Conservation (phyloP, 768 basidiomycete species). For the Mycena albidolilacea region DNA sequence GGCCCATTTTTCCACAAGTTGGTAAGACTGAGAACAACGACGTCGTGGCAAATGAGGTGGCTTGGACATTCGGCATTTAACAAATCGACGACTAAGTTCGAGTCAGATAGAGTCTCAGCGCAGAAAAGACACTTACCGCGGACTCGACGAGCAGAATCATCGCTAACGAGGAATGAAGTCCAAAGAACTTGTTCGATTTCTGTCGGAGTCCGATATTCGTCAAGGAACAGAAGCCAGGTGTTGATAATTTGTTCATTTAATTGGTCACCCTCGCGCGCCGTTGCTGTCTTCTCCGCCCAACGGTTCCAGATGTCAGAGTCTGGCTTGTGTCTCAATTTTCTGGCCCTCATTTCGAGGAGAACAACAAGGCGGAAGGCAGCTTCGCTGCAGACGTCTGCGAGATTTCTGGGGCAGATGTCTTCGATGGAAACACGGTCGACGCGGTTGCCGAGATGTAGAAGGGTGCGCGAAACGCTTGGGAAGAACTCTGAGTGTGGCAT, state of each 20-base stretch:
- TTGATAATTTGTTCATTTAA: constrained; percentile 52
- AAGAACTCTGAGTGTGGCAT: background rate
- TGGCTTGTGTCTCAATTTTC: constrained; percentile 38
- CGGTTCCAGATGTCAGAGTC: constrained; percentile 58
- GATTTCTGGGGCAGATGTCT: constrained; percentile 42
- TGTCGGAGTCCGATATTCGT: constrained; percentile 52
- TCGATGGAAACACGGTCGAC: constrained; percentile 41
- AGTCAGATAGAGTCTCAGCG: constrained; percentile 19
- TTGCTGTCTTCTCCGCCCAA: constrained; percentile 54
- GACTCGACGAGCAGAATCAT: constrained; percentile 38
- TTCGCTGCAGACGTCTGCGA: constrained; percentile 36
- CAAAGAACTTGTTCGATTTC: constrained; percentile 67
- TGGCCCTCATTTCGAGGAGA: constrained; percentile 53
- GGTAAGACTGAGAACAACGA: constrained; percentile 56
- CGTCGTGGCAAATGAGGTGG: constrained; percentile 56
- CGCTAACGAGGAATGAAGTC: constrained; percentile 57
- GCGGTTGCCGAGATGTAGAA: constrained; percentile 41
- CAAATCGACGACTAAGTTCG: constrained; percentile 59
- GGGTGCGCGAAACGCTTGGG: constrained; percentile 39
- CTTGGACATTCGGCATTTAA: constrained; percentile 52
- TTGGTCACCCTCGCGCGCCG: constrained; percentile 38
- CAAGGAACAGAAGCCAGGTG: constrained; percentile 61
- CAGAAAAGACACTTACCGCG: constrained; percentile 49
- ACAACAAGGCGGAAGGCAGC: constrained; percentile 51
- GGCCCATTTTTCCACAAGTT: constrained; percentile 58